Percentiles rank a stretch among this genome's conserved stretches.
Evolutionary conservation across 805 yeast genomes (phyloP).

Genomic region (Debaryomyces prosopidis): DNA sequence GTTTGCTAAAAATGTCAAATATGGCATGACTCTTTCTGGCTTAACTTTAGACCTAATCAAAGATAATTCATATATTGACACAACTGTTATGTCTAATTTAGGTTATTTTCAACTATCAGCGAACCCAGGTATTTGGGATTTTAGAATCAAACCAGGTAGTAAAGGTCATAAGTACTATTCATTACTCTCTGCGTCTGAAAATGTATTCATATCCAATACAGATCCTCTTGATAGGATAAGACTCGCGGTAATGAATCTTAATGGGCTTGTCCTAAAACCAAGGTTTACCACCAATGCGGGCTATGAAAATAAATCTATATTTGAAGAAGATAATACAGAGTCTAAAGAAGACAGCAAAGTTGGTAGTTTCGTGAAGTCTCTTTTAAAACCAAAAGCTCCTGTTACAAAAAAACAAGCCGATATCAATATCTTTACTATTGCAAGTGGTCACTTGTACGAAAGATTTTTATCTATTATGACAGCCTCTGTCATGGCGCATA

Average conservation of each 20-base stretch:
- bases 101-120: conserved; percentile 84
- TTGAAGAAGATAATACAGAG: conserved; percentile 9
- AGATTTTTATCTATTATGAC: conserved; percentile 77
- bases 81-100: conserved; percentile 72
- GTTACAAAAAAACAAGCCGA: conserved; percentile 46
- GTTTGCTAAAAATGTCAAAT: conserved; percentile 49
- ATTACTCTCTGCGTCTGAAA: conserved; percentile 40
- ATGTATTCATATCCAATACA: conserved; percentile 39
- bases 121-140: conserved; percentile 67
- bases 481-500: conserved; percentile 66
- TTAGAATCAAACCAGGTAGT: conserved; percentile 40
- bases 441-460: conserved; percentile 81
- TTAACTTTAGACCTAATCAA: conserved; percentile 44
- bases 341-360: not conserved
- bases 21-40: conserved; percentile 48
- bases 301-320: conserved; percentile 9
- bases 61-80: conserved; percentile 40
- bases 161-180: conserved; percentile 27
- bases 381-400: not conserved
- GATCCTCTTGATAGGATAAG: conserved; percentile 17
- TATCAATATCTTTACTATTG: conserved; percentile 74
- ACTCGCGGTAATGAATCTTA: conserved; percentile 42
- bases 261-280: conserved; percentile 49
- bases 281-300: conserved; percentile 38
- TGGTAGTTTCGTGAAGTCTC: conserved; percentile 1